These are phyloP conservation scores for Phlebopus sp. DNA, from an alignment of 1,284 basidiomycete genomes.

Conservation along the genomic window DNA sequence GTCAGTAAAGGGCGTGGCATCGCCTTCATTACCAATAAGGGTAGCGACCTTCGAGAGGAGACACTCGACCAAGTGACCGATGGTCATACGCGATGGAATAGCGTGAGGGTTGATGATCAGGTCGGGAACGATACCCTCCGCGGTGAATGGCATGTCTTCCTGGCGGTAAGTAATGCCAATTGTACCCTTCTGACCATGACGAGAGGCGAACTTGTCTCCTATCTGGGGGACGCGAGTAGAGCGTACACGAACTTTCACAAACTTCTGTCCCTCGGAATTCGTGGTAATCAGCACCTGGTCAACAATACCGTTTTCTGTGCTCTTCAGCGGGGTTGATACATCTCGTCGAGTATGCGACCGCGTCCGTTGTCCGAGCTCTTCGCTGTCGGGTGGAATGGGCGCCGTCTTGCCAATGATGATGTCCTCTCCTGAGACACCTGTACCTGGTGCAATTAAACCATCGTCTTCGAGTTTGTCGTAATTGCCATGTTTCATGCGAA, in stretches of 20 bases:
- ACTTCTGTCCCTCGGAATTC: constrained; percentile 94
- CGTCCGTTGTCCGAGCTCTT: constrained; percentile 94
- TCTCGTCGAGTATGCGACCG: constrained; percentile 90
- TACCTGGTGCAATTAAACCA: constrained; percentile 93
- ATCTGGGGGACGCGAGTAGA: constrained; percentile 96
- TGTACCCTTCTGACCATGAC: constrained; percentile 99
- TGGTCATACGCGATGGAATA: constrained; percentile 99
- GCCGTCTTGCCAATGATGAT: constrained; percentile 99
- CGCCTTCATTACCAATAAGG: constrained; percentile 93
- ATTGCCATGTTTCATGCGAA: constrained; percentile 97
- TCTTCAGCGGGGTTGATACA: constrained; percentile 96
- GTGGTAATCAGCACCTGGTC: constrained; percentile 98
- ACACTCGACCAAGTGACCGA: constrained; percentile 99
- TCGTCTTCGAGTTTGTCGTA: constrained; percentile 99
- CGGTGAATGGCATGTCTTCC: constrained; percentile 99
- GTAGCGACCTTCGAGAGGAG: constrained; percentile 95
- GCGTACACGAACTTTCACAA: constrained; percentile 96
- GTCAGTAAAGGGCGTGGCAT: constrained; percentile 98
- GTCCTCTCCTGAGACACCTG: constrained; percentile 93
- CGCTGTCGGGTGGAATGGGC: constrained; percentile 93
- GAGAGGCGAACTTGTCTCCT: constrained; percentile 99
- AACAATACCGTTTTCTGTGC: constrained; percentile 95
- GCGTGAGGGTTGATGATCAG: constrained; percentile 99
- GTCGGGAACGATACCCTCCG: constrained; percentile 94
- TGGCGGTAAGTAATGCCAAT: constrained; percentile 99